phyloP scores from a whole-genome alignment of 2,329 filamentous ascomycete genomes.

The Alternaria tenuissima region DNA sequence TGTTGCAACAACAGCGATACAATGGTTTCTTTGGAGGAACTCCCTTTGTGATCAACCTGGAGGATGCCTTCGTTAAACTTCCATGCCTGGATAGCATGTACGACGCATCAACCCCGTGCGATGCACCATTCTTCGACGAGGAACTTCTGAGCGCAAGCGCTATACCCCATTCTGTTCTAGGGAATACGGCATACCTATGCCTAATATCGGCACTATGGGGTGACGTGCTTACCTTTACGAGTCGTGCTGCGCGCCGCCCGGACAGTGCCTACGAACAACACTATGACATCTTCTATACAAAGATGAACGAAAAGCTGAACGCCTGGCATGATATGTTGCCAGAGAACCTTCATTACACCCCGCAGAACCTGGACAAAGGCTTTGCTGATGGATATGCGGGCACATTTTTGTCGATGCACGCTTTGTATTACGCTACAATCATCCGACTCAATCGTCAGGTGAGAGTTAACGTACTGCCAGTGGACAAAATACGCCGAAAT shows the following conservation, averaged over 20 bases:
- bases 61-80: constrained; percentile 72
- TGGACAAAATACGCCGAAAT: constrained; percentile 43
- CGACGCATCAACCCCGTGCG: constrained; percentile 65
- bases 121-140: constrained; percentile 68
- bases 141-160: constrained; percentile 53
- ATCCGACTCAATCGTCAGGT: constrained; percentile 72
- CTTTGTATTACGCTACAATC: constrained; percentile 70
- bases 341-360: constrained; percentile 61
- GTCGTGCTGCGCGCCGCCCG: constrained; percentile 59
- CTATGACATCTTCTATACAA: constrained; percentile 62
- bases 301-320: constrained; percentile 61
- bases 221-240: constrained; percentile 68
- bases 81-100: constrained; percentile 69
- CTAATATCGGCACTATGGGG: constrained; percentile 72
- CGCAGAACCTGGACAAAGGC: constrained; percentile 65
- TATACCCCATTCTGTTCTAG: constrained; percentile 47
- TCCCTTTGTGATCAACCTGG: constrained; percentile 64
- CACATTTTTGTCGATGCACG: constrained; percentile 69
- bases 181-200: constrained; percentile 67
- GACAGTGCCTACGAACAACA: constrained; percentile 54
- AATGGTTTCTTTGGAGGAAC: constrained; percentile 64
- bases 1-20: constrained; percentile 59
- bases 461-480: constrained; percentile 36
- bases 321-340: constrained; percentile 69
- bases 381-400: constrained; percentile 64